phyloP scores from a whole-genome alignment of 345 rosid species.

The Salix udensis region DNA sequence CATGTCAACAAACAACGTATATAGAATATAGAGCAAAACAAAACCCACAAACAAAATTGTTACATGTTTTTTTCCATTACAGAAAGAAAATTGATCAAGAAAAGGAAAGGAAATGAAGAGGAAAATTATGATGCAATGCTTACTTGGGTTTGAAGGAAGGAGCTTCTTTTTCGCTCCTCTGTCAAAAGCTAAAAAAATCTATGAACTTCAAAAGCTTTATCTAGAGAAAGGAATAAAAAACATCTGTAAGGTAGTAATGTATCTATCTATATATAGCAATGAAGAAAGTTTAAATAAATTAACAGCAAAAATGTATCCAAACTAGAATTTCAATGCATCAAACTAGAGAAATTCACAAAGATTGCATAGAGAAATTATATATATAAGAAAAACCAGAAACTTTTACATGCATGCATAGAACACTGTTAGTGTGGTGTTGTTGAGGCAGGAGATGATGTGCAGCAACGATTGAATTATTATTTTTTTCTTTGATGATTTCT shows the following conservation, averaged over 20 bases:
- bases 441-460: too few relatives aligned
- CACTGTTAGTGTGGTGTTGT: too few relatives aligned
- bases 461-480: too few relatives aligned
- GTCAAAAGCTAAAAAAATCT: conserved; percentile 25
- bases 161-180: conserved; percentile 25
- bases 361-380: neutral
- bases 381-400: too few relatives aligned
- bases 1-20: conserved; percentile 18
- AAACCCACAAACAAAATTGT: neutral
- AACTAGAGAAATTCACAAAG: neutral
- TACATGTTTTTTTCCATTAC: neutral
- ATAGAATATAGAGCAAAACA: neutral
- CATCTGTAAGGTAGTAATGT: conserved; percentile 10
- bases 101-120: neutral
- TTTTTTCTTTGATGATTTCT: too few relatives aligned
- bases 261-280: neutral
- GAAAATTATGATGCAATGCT: neutral
- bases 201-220: neutral
- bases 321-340: neutral
- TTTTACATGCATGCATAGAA: too few relatives aligned
- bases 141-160: conserved; percentile 36
- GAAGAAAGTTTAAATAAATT: neutral
- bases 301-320: neutral
- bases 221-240: neutral
- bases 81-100: neutral